Percentiles rank a stretch among this genome's conserved stretches.
phyloP scores from a whole-genome alignment of 768 basidiomycete species.

The Imleria badia region DNA sequence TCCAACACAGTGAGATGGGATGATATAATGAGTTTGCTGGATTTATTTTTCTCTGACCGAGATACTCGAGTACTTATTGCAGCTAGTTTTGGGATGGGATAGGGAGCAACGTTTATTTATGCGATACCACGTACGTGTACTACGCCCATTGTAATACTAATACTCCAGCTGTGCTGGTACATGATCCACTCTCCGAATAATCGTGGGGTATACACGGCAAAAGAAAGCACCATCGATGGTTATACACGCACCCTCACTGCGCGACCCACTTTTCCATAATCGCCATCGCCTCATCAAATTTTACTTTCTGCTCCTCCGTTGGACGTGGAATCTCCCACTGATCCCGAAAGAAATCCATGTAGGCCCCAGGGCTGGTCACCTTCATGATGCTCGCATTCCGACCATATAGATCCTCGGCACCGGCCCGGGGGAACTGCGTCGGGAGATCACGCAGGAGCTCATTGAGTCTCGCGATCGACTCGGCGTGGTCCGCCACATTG shows the following conservation, averaged over 20 bases:
- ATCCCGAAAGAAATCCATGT: conserved; percentile 26
- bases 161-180: neutral
- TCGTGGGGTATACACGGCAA: too few species aligned
- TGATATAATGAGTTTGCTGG: too few species aligned
- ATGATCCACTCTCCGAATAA: too few species aligned
- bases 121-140: neutral
- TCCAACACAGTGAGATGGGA: neutral
- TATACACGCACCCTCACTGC: neutral
- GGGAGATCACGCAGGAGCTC: conserved; percentile 53
- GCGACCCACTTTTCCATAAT: conserved; percentile 54
- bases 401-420: conserved; percentile 72
- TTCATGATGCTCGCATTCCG: conserved; percentile 63
- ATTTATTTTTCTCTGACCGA: neutral
- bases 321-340: conserved; percentile 35
- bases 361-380: conserved; percentile 23
- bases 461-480: conserved; percentile 41
- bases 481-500: conserved; percentile 4
- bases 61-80: neutral
- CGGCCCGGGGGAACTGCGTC: conserved; percentile 32
- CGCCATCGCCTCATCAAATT: conserved; percentile 69
- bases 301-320: conserved; percentile 59
- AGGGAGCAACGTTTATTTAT: neutral
- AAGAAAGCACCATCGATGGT: too few species aligned
- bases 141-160: neutral
- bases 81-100: neutral